These are phyloP conservation scores for Naganishia vaughanmartiniae DNA, from an alignment of 768 basidiomycete species.

Conservation along the genomic window DNA sequence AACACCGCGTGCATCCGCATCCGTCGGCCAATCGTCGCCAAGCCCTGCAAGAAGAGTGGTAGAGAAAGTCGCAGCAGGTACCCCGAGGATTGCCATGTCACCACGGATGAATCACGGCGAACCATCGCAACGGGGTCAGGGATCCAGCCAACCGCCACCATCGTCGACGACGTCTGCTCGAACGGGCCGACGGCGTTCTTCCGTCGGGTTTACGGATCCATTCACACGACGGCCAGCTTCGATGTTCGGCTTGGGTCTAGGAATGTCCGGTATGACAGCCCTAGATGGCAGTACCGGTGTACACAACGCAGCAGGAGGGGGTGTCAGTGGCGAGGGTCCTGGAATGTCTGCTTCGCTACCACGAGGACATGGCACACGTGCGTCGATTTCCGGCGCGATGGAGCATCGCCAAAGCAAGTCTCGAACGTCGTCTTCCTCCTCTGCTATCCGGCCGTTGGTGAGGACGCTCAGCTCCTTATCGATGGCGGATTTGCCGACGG, in stretches of 20 bases:
- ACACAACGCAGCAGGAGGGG: not conserved
- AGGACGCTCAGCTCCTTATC: slow-evolving; percentile 36
- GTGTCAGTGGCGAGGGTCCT: not conserved
- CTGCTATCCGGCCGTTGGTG: slow-evolving; percentile 35
- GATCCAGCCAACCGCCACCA: slow-evolving; percentile 10
- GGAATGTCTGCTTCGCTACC: slow-evolving; percentile 5
- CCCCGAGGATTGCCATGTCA: not conserved
- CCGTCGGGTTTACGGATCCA: slow-evolving; percentile 25
- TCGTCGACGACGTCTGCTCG: not conserved
- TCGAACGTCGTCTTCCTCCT: slow-evolving; percentile 23
- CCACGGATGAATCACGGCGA: not conserved
- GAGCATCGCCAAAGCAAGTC: slow-evolving; percentile 18
- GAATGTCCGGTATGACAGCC: slow-evolving; percentile 29
- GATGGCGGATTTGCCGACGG: slow-evolving; percentile 30
- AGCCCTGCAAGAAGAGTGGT: slow-evolving; percentile 6
- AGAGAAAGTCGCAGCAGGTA: not conserved
- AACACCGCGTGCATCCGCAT: slow-evolving; percentile 5
- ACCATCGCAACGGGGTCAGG: not conserved
- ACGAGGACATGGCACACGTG: slow-evolving; percentile 25
- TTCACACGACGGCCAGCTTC: slow-evolving; percentile 22
- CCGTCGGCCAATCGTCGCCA: slow-evolving; percentile 3
- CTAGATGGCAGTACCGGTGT: slow-evolving; percentile 15
- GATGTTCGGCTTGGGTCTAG: slow-evolving; percentile 29
- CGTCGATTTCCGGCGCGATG: slow-evolving; percentile 30
- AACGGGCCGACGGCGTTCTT: slow-evolving; percentile 17